Conservation (phyloP, 2,329 filamentous ascomycete genomes). For the Ophiostoma sp. region DNA sequence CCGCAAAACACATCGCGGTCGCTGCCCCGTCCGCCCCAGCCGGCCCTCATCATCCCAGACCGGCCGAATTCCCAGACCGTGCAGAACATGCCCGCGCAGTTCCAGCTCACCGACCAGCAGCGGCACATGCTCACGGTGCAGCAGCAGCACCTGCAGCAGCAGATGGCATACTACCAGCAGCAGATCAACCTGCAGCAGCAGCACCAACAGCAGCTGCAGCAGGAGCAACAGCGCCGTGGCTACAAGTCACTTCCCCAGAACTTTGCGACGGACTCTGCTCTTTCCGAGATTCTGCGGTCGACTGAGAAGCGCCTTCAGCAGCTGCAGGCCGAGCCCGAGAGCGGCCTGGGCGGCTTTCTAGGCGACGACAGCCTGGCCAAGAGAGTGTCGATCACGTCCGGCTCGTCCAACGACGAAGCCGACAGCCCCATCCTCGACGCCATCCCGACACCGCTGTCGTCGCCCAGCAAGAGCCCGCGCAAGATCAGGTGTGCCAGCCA, state of each 20-base stretch:
- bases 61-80: conserved; percentile 9
- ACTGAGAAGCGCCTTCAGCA: conserved; percentile 46
- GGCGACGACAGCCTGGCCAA: not conserved
- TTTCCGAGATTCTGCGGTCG: conserved; percentile 47
- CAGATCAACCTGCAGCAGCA: conserved; percentile 16
- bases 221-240: conserved; percentile 11
- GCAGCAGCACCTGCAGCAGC: conserved; percentile 20
- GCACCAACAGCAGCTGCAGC: conserved; percentile 15
- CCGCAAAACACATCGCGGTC: conserved; percentile 13
- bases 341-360: not conserved
- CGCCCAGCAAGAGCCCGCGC: conserved; percentile 23
- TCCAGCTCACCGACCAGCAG: conserved; percentile 17
- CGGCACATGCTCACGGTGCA: conserved; percentile 21
- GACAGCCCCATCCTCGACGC: conserved; percentile 12
- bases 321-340: conserved; percentile 13
- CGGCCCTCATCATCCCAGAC: conserved; percentile 20
- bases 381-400: not conserved
- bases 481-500: not conserved
- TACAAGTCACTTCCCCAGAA: conserved; percentile 16
- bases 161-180: conserved; percentile 16
- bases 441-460: conserved; percentile 23
- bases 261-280: conserved; percentile 41
- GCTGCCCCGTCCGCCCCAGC: conserved; percentile 22
- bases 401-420: conserved; percentile 3
- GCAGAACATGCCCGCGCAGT: not conserved